Evolutionary conservation across 164 flowering plant genomes (phyloP).

Genomic region (Magnolia kwangsiensis): DNA sequence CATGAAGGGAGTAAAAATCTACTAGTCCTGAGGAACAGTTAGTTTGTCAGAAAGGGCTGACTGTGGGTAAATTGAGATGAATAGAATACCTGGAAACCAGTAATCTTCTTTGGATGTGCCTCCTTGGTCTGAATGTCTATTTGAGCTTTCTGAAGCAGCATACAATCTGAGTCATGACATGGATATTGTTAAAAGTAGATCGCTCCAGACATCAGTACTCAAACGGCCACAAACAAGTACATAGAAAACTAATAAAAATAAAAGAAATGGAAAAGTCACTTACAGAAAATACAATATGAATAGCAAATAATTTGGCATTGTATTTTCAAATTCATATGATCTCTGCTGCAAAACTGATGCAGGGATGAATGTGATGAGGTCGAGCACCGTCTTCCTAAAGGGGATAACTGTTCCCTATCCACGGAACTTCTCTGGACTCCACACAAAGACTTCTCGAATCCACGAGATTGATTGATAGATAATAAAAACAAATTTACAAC

Average conservation of each 20-base stretch:
- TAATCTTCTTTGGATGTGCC: conserved; percentile 67
- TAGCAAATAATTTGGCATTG: background rate
- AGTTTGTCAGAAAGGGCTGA: background rate
- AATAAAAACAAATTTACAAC: too few relatives aligned
- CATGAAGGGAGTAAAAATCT: background rate
- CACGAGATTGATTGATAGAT: too few relatives aligned
- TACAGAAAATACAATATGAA: background rate
- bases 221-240: background rate
- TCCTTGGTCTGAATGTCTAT: conserved; percentile 47
- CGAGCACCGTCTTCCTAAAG: too few relatives aligned
- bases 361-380: too few relatives aligned
- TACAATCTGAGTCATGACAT: conserved; percentile 43
- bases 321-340: too few relatives aligned
- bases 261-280: background rate
- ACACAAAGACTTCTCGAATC: too few relatives aligned
- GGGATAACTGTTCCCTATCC: too few relatives aligned
- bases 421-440: too few relatives aligned
- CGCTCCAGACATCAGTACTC: too few relatives aligned
- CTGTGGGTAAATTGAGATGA: background rate
- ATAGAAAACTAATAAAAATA: background rate
- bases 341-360: too few relatives aligned
- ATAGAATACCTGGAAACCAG: conserved; percentile 76
- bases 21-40: too few relatives aligned
- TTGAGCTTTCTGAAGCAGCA: conserved; percentile 44
- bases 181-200: too few relatives aligned